Base-by-base conservation (phyloP, 805 yeast species). In the Wickerhamomyces ciferrii region DNA sequence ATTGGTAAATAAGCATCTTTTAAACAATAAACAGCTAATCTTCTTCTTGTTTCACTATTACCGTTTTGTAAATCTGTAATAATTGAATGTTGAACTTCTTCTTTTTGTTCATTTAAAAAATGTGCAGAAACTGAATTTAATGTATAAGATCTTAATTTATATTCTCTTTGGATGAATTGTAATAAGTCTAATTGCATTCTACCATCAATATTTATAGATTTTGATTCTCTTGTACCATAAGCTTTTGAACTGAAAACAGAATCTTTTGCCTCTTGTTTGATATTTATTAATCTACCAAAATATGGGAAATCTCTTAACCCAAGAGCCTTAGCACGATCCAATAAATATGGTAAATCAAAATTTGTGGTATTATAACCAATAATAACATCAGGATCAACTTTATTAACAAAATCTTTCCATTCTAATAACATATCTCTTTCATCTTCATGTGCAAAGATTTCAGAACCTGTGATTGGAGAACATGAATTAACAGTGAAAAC, bases 31-130 rank as follows among this genome's bases (percentile, higher is more conserved):
- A 94, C 97, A 0, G 99, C 99, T 59, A 94, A 72, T 50, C 99
- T 78, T 66, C 98, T 73, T 69, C 99, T 81, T 0, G 98, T 87
- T 57, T 94, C 98, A 24, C 87, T 76, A 27, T 81, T 87, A 40
- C 98, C 98, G 55, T 91, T 88, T 58, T 94, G 98, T 46, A 94
- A 72, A 45, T 88, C 96, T 0, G 99, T 89, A 65, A 94, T 94
- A 53, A 92, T 92, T 4, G 98, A 88, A 63, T 92, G 97, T 51
- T 91, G 98, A 11, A 94, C 99, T 61, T 94, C 99, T 68, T 94
- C 99, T 59, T 94, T 94, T 58, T 94, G 99, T 60, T 95, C 99
- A 24, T 87, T 88, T 55, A 94, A 64, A 60, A 95, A 94, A 58
- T 89, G 89, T 0, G 98, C 95, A 5, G 96, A 87, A 0, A 94